Percentiles rank a stretch among this genome's conserved stretches.
Conservation (phyloP, 805 yeast species). For the Candida pseudofarinosa region DNA sequence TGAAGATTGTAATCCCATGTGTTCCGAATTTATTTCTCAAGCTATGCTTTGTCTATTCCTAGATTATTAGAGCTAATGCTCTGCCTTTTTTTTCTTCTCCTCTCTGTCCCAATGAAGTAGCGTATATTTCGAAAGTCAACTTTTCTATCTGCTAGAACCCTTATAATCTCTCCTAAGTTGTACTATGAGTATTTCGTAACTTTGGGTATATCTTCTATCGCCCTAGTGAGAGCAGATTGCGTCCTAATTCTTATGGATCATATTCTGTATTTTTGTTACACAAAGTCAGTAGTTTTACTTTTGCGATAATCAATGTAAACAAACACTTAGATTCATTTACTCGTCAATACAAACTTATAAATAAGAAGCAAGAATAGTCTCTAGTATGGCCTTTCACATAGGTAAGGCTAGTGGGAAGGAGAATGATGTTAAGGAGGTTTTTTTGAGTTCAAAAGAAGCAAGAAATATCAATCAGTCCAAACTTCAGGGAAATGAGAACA, state of each 20-base stretch:
- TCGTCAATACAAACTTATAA: too few species aligned
- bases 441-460: background rate
- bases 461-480: background rate
- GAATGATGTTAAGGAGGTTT: background rate
- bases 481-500: slow-evolving; percentile 2
- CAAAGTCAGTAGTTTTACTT: background rate
- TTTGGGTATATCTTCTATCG: too few species aligned
- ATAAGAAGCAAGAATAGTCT: too few species aligned
- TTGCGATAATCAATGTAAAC: background rate
- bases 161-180: too few species aligned
- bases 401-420: background rate
- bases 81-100: too few species aligned
- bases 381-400: background rate
- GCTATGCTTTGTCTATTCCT: too few species aligned
- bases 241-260: background rate
- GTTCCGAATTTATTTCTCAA: too few species aligned
- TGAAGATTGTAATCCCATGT: slow-evolving; percentile 25
- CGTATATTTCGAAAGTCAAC: too few species aligned
- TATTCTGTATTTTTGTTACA: background rate
- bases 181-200: too few species aligned
- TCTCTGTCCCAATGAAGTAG: too few species aligned
- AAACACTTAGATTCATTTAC: background rate
- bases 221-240: background rate
- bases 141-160: too few species aligned
- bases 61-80: too few species aligned